Percentiles rank a stretch among this genome's conserved stretches.
Conservation (phyloP, 768 basidiomycete species). For the Leccinum truebloodii region DNA sequence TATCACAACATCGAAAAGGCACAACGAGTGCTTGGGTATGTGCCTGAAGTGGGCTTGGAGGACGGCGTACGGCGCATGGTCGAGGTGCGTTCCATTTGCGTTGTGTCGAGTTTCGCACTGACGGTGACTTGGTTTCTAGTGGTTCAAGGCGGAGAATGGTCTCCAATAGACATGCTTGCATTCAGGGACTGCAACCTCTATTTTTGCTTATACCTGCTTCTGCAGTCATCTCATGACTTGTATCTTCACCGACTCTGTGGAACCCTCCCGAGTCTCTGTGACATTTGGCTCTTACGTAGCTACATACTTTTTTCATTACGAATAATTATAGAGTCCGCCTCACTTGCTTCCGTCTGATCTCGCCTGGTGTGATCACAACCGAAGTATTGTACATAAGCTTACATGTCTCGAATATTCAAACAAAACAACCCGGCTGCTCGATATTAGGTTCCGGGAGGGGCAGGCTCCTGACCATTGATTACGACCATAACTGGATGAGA, state of each 20-base stretch:
- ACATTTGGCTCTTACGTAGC: background rate
- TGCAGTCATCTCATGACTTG: background rate
- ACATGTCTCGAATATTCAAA: background rate
- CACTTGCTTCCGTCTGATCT: background rate
- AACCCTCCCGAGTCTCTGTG: background rate
- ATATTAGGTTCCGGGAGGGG: background rate
- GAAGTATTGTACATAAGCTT: background rate
- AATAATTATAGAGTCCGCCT: background rate
- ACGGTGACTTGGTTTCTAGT: slow-evolving; percentile 15
- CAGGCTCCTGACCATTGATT: background rate
- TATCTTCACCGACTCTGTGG: background rate
- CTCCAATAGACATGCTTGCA: slow-evolving; percentile 21
- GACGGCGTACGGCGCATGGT: slow-evolving; percentile 83
- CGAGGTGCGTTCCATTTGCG: slow-evolving; percentile 50
- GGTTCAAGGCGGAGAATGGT: slow-evolving; percentile 33
- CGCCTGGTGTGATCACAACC: background rate
- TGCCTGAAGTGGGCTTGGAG: slow-evolving; percentile 84
- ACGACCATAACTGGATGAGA: background rate
- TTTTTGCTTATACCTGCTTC: background rate
- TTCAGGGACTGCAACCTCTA: background rate
- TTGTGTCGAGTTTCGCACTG: background rate
- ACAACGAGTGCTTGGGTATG: slow-evolving; percentile 87
- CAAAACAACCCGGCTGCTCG: background rate
- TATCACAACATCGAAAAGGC: slow-evolving; percentile 97
- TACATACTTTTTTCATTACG: background rate